phyloP scores from a whole-genome alignment of 2,329 filamentous ascomycete genomes.

The Colletotrichum orchidophilum region DNA sequence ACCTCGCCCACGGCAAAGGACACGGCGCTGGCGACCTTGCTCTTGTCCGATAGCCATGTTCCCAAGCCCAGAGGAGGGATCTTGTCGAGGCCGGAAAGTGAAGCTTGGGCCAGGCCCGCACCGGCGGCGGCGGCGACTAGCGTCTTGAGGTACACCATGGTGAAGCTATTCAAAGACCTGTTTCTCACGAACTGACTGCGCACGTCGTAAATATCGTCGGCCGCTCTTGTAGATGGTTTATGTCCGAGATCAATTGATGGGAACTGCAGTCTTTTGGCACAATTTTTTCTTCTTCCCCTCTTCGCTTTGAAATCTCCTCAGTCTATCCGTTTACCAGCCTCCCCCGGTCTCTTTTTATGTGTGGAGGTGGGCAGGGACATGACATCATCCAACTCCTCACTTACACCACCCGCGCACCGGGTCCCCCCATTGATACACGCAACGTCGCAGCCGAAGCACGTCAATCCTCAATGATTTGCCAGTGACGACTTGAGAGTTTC shows the following conservation, averaged over 20 bases:
- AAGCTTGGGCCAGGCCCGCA: slow-evolving; percentile 18
- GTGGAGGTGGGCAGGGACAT: slow-evolving; percentile 9
- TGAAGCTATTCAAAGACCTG: not conserved
- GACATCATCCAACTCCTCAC: slow-evolving; percentile 32
- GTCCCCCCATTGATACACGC: slow-evolving; percentile 1
- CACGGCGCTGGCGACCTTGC: slow-evolving; percentile 67
- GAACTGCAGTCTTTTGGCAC: not conserved
- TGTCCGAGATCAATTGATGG: not conserved
- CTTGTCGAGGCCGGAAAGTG: slow-evolving; percentile 7
- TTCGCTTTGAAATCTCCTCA: slow-evolving; percentile 20
- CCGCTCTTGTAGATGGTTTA: not conserved
- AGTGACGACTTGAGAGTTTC: not conserved
- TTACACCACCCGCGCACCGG: slow-evolving; percentile 13
- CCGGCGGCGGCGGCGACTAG: not conserved
- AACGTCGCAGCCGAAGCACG: slow-evolving; percentile 13
- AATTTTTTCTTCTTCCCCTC: not conserved
- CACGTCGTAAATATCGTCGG: too few relatives aligned
- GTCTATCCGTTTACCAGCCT: not conserved
- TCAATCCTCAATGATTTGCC: not conserved
- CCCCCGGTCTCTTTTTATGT: slow-evolving; percentile 1
- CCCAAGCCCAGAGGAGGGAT: slow-evolving; percentile 44
- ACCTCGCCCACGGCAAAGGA: slow-evolving; percentile 53
- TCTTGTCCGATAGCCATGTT: slow-evolving; percentile 71
- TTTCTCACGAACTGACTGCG: not conserved
- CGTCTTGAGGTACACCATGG: slow-evolving; percentile 9